A percentile compares a stretch with the other conserved stretches of the same genome.
Conservation (phyloP, 108 stramenopile genomes). For the Cylindrotheca fusiformis region DNA sequence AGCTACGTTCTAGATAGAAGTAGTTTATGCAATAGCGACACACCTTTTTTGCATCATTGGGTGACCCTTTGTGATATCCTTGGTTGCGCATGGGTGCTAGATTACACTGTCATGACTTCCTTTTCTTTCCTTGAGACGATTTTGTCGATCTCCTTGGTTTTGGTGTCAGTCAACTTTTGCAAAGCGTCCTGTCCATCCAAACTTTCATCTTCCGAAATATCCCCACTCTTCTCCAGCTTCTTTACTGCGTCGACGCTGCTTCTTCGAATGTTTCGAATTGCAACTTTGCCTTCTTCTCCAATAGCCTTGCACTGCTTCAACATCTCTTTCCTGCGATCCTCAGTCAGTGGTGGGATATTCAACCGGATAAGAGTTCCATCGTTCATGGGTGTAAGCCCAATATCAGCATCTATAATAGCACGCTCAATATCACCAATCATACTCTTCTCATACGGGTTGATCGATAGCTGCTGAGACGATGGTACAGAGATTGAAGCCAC, state of each 20-base stretch:
- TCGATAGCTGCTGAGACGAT: constrained; percentile 82
- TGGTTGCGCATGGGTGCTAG: neutral
- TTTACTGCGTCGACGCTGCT: constrained; percentile 88
- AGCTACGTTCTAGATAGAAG: no score
- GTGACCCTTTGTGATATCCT: no score
- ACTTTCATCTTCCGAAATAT: constrained; percentile 84
- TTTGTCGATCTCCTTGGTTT: constrained; percentile 86
- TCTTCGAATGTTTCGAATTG: constrained; percentile 85
- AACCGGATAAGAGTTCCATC: constrained; percentile 89
- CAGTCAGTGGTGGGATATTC: constrained; percentile 91
- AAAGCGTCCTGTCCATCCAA: constrained; percentile 78
- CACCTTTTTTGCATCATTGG: no score
- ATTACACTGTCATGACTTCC: constrained; percentile 91
- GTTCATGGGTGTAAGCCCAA: constrained; percentile 90
- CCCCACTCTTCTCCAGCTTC: constrained; percentile 88
- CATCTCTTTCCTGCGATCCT: constrained; percentile 95
- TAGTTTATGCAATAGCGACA: no score
- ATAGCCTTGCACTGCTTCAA: constrained; percentile 90
- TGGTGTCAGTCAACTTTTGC: constrained; percentile 90
- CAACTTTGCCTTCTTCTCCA: constrained; percentile 94
- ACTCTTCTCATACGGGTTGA: constrained; percentile 87
- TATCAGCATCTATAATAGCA: constrained; percentile 84
- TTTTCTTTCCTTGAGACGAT: constrained; percentile 89
- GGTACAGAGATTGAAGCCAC: constrained; percentile 87
- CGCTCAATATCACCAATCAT: constrained; percentile 71